Base-by-base conservation (phyloP, 225 moss, liverwort and hornwort species). In the Ulota crispa region DNA sequence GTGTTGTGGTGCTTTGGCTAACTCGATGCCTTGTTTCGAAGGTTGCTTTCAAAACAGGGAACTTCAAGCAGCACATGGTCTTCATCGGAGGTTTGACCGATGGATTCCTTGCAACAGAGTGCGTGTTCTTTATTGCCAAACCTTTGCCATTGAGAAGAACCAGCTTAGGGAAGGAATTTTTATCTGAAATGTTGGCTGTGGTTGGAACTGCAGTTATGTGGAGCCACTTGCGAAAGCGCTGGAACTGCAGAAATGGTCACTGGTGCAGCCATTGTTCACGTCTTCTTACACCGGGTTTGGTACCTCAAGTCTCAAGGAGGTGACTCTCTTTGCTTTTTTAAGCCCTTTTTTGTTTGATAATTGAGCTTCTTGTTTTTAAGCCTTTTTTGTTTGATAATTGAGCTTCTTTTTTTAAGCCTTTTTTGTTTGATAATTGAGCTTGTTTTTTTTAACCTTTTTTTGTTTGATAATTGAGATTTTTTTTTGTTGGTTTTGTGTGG, bases 261-360 rank as follows among this genome's bases (percentile, higher is more conserved):
- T 96, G 80, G 94, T 99, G 81, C 99, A 99, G 84, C 92, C 92
- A 4, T 83, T 99, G 42, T 87, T 99, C 31, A 91, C 96, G 55
- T 99, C 99, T 45, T 96, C 99, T 7, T 99, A 96, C 86, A 89
- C 86, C 52, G 96, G 99, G 61, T 99, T 92, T 84, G 99, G 99
- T 47, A 96, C 81, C 56, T 94, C 99, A 80, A 96, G 92, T 80
- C 89, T 99, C 57, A 86, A 90, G 80, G 96, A 99, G 94, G 96
- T 94, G 47, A 27, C 10, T 67, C 20, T n/a, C 3, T 78, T 47
- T 2, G 10, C 31, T 28, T 57, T 8, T 15, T 59, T 23, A n/a
- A 14, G 61, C 4, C 4, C 23, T 20, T 72, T 11, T 20, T 86
- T 50, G 13, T 71, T 39, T 21, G 54, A 15, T 24, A 11, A 55